Evolutionary conservation across 306 rosid species (phyloP), one percentile per base, ranked within the genome.

Genomic region (Sophora flavescens): DNA sequence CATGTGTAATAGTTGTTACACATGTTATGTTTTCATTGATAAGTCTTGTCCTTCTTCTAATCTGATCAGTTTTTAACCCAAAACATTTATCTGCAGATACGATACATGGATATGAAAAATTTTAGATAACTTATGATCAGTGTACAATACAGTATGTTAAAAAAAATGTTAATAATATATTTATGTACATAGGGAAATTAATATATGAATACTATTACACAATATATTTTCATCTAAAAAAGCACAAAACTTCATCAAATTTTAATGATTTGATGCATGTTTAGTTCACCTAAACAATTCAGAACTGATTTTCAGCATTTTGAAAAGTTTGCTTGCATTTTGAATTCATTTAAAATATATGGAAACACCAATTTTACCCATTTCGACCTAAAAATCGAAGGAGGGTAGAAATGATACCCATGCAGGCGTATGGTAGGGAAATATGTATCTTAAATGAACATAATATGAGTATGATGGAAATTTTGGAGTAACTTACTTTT

Each of bases 291-390:
- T 51, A 10, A 17, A 51, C 62, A 15, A 69, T 68, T 32, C 47
- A 59, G 44, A 52, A 17, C 78, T 12, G 8, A 73, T 38, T 71
- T 39, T 71, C 41, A 56, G 66, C 65, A 39, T 22, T 70, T 70
- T 71, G 18, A 54, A 36, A 54, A 11, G 65, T 18, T 16, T 56
- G 28, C 17, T 42, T 59, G 30, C 4, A 10, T 59, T 28, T 15
- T 10, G 16, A 6, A 45, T 74, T 30, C 78, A 47, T 74, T 74
- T 74, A 5, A 36, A 6, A 14, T 16, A 52, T 70, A n/a, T 53
- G 35, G 22, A 69, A 50, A 5, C 32, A 5, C 32, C 60, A 50
- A 33, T n/a, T 70, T 56, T 14, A 51, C 26, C 17, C 3, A 45
- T 61, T 61, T 32, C n/a, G 47, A 13, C 67, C 8, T n/a, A 36